phyloP scores from a whole-genome alignment of 2,329 filamentous ascomycete species.

The Stemphylium lycopersici region DNA sequence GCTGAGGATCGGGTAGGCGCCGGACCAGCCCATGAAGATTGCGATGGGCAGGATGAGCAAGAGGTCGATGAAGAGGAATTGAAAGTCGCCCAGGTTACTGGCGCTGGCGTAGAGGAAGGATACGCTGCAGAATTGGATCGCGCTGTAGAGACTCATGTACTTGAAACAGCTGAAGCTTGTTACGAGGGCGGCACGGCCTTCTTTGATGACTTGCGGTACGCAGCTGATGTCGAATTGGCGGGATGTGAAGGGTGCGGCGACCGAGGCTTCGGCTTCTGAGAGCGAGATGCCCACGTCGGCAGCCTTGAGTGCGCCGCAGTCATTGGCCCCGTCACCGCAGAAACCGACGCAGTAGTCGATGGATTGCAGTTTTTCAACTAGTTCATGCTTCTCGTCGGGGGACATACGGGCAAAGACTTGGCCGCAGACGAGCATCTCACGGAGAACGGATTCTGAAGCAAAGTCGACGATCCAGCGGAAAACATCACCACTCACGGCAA shows the following conservation, averaged over 20 bases:
- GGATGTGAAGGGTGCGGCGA: conserved; percentile 97
- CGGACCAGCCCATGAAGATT: conserved; percentile 98
- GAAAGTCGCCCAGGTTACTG: conserved; percentile 95
- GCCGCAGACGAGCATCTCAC: conserved; percentile 85
- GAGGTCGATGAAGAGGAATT: conserved; percentile 96
- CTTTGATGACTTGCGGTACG: conserved; percentile 88
- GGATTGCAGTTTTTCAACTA: conserved; percentile 95
- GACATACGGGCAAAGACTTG: conserved; percentile 99
- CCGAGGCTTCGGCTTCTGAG: conserved; percentile 95
- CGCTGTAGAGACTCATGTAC: conserved; percentile 98
- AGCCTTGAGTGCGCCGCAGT: conserved; percentile 94
- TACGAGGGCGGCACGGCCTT: conserved; percentile 92
- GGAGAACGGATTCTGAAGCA: conserved; percentile 78
- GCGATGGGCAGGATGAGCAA: conserved; percentile 92
- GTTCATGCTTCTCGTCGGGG: conserved; percentile 96
- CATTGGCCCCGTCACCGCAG: conserved; percentile 96
- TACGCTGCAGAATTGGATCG: conserved; percentile 98
- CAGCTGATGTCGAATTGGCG: conserved; percentile 95
- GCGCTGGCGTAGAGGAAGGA: conserved; percentile 94
- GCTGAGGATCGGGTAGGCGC: conserved; percentile 76
- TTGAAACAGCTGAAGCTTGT: conserved; percentile 99
- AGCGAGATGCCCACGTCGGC: conserved; percentile 97
- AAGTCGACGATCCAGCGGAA: conserved; percentile 97
- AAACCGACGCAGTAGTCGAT: conserved; percentile 96
- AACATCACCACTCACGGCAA: conserved; percentile 90